Evolutionary conservation across 2,329 filamentous ascomycete species (phyloP), one percentile per base, ranked within the genome.

Genomic region (Beauveria medogensis): DNA sequence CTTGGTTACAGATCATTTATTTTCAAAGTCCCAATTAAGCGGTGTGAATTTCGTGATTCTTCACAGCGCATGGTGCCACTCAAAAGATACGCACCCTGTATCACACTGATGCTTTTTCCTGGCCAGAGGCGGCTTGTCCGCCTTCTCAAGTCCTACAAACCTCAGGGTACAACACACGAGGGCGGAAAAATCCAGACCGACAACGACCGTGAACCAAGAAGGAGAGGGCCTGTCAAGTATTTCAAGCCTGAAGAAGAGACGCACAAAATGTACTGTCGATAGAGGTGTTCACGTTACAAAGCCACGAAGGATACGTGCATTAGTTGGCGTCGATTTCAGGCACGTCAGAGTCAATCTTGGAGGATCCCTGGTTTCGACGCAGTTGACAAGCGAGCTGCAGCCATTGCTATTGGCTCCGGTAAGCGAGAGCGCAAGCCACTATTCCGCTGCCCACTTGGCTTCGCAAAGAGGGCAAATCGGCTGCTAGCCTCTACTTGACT

Each of bases 401-500:
- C 18, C 28, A 16, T 47, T 53, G 34, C 46, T 24, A 64, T 63
- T 64, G 63, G 63, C 48, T 24, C 5, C 20, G 14, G 41, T 60
- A 63, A 63, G 63, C 63, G 63, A 64, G 55, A 59, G 41, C 47
- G 43, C 26, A 40, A 54, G 46, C 48, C 53, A 54, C 37, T 37
- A n/a, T 56, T 56, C 59, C 59, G 59, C 57, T 59, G 55, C 51
- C 20, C 34, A 7, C 46, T 8, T 56, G 26, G 41, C 26, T 44
- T 56, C 28, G 43, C 54, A 56, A 37, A 24, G n/a, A 24, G 10
- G 43, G 54, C 54, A 56, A 56, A 56, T 22, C 20, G 10, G 44
- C 30, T 40, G 30, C 8, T 14, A 34, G n/a, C 34, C 28, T 28
- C 26, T 28, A 28, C 26, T 28, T 28, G 2, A 28, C 26, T 26